Conservation (phyloP, 2,329 filamentous ascomycete genomes). For the Sarocladium brachiariae region DNA sequence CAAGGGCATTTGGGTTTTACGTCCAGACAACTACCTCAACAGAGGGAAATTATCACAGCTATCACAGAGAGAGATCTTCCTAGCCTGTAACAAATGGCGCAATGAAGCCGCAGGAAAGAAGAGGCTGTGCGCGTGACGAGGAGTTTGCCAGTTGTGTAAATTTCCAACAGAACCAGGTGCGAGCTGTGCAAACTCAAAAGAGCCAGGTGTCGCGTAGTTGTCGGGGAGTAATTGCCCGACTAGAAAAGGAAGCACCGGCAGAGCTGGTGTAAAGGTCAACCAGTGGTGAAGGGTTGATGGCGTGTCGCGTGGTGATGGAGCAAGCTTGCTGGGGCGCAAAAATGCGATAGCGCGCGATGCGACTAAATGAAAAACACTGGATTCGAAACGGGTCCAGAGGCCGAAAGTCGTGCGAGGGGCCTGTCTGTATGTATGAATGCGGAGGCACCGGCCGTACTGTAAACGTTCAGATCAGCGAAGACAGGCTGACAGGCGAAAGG, state of each 20-base stretch:
- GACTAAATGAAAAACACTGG: neutral
- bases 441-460: neutral
- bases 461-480: neutral
- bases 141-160: too few species aligned
- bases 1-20: conserved; percentile 10
- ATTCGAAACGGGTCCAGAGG: neutral
- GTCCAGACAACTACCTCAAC: conserved; percentile 3
- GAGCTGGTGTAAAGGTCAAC: neutral
- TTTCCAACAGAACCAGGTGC: neutral
- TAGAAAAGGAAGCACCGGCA: neutral
- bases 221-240: neutral
- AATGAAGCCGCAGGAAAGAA: neutral
- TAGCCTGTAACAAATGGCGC: neutral
- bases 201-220: neutral
- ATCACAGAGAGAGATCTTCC: neutral
- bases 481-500: neutral
- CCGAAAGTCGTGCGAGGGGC: neutral
- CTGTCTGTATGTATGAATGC: neutral
- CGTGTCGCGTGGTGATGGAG: conserved; percentile 11
- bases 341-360: neutral
- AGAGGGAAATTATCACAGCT: conserved; percentile 5
- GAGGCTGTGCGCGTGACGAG: neutral
- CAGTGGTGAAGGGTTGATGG: neutral
- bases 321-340: neutral
- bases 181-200: neutral